Evolutionary conservation across 225 moss, liverwort and hornwort species (phyloP), one percentile per base, ranked within the genome.

Genomic region (Sphagnum tenellum): DNA sequence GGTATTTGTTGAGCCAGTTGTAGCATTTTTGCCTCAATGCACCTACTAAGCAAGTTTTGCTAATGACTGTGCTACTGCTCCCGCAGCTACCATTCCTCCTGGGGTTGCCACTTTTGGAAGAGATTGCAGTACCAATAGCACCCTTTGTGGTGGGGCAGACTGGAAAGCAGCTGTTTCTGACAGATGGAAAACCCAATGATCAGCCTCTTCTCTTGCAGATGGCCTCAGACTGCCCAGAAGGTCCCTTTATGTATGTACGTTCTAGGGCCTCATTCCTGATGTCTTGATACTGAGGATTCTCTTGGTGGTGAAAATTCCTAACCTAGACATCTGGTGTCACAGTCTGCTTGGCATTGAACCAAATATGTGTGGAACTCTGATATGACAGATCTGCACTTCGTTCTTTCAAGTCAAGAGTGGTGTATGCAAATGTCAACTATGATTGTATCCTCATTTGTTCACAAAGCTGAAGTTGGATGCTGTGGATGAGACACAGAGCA

Each of bases 111-210:
- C 83, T 93, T 47, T 68, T 93, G 74, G 90, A 89, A 74, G 93
- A 88, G 59, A 59, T 89, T 61, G 90, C 89, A 8, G 79, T 82
- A 29, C 87, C 98, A 69, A 68, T 90, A 47, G 81, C 81, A 12
- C 87, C 98, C 52, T 80, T 78, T 70, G 70, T 81, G 67, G 83
- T 84, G 58, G 93, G 98, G 47, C 89, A 75, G 55, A 87, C 90
- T 64, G 98, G 90, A 55, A 81, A 86, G 59, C 98, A 98, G 75
- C 84, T 98, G 6, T 98, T 90, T 69, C 65, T 90, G 74, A 93
- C 89, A 44, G 93, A 98, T 71, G 93, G 93, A 61, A 88, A 82
- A 68, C 67, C 93, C 61, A 79, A 73, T 56, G 93, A 98, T 12
- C 84, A 87, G 65, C 93, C 98, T 55, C 75, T 98, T 12, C 82